Evolutionary conservation across 1,284 basidiomycete genomes (phyloP).

Genomic region (Porogramme epimiltina): DNA sequence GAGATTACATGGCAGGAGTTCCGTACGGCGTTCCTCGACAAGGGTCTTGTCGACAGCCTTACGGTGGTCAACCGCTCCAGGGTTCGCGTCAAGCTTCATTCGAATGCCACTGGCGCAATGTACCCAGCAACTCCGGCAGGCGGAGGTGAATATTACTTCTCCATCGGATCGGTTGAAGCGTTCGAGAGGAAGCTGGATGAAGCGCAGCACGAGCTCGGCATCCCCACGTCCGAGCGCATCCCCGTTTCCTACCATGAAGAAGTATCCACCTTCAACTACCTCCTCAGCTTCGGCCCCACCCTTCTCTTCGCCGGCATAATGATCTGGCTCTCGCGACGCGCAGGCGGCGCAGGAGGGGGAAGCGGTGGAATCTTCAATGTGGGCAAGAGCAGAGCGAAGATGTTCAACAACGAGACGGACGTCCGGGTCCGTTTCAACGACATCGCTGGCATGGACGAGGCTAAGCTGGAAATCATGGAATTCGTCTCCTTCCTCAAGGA

Average conservation of each 20-base stretch:
- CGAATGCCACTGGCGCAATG: conserved; percentile 79
- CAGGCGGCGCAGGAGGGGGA: conserved; percentile 64
- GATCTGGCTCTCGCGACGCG: conserved; percentile 87
- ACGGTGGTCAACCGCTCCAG: conserved; percentile 90
- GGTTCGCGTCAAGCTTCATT: conserved; percentile 87
- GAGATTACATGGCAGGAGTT: conserved; percentile 99
- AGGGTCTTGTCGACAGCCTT: conserved; percentile 94
- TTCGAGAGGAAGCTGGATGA: conserved; percentile 96
- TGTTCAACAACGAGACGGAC: conserved; percentile 98
- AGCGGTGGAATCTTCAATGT: conserved; percentile 96
- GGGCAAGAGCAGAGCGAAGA: conserved; percentile 92
- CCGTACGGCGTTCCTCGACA: conserved; percentile 92
- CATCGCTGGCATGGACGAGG: conserved; percentile 99
- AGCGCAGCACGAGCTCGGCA: conserved; percentile 90
- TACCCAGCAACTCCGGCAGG: conserved; percentile 56
- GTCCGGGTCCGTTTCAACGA: conserved; percentile 94
- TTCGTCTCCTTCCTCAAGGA: conserved; percentile 99
- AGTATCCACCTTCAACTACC: conserved; percentile 81
- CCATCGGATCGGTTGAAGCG: conserved; percentile 96
- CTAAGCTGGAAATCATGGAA: conserved; percentile 99
- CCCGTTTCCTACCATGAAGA: conserved; percentile 98
- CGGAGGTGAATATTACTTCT: conserved; percentile 86
- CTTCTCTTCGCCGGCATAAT: conserved; percentile 89
- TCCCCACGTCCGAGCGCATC: conserved; percentile 91
- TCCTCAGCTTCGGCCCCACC: conserved; percentile 94